A percentile compares a stretch with the other conserved stretches of the same genome.
Conservation (phyloP, 2,329 filamentous ascomycete species). For the Phoma sp. region DNA sequence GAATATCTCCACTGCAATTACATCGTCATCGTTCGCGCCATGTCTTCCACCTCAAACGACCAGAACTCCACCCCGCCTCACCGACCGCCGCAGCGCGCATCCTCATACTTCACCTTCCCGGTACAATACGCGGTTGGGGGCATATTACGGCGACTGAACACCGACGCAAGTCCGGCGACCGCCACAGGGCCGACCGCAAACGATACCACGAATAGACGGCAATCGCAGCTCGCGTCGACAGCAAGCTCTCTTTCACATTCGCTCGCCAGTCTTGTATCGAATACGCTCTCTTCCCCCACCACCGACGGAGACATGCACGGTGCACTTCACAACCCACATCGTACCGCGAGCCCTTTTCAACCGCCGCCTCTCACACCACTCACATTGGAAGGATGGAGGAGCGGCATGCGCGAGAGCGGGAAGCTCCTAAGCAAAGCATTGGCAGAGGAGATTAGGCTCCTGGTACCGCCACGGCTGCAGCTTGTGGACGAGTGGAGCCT, state of each 20-base stretch:
- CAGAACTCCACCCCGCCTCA: conserved; percentile 21
- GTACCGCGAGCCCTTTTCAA: conserved; percentile 78
- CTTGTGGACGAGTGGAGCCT: conserved; percentile 86
- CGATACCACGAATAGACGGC: conserved; percentile 9
- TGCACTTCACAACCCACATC: conserved; percentile 65
- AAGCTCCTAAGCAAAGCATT: conserved; percentile 73
- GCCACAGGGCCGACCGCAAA: conserved; percentile 12
- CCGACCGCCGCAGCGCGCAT: conserved; percentile 32
- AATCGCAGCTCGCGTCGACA: conserved; percentile 30
- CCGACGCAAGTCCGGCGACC: conserved; percentile 45
- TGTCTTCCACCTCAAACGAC: conserved; percentile 36
- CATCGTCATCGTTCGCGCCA: conserved; percentile 17
- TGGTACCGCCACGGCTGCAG: conserved; percentile 85
- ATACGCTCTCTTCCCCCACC: conserved; percentile 24
- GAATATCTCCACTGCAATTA: conserved; percentile 12
- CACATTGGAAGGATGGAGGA: conserved; percentile 69
- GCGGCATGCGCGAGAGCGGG: conserved; percentile 64
- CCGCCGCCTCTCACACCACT: conserved; percentile 88
- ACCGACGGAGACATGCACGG: conserved; percentile 56
- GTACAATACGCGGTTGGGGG: conserved; percentile 56
- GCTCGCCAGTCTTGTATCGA: conserved; percentile 45
- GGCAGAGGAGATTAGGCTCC: conserved; percentile 90
- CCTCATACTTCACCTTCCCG: conserved; percentile 57
- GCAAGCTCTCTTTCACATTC: conserved; percentile 38
- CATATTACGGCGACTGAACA: conserved; percentile 54